phyloP scores from a whole-genome alignment of 2,329 filamentous ascomycete genomes.

The Ophiostoma tasmaniense region DNA sequence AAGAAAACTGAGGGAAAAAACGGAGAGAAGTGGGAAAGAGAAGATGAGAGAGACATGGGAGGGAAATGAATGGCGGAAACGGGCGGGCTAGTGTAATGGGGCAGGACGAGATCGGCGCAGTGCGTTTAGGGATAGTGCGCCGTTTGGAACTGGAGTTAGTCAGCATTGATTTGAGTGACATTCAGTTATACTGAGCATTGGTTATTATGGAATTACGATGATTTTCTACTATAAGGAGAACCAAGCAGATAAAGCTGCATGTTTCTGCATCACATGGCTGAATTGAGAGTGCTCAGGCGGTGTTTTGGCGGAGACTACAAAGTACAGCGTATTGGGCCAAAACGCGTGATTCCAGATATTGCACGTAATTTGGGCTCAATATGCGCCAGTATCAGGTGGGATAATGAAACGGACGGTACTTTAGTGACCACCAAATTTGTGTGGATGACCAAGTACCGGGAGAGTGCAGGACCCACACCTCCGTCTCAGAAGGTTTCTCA shows the following conservation, averaged over 20 bases:
- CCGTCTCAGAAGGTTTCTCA: neutral
- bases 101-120: neutral
- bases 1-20: neutral
- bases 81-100: neutral
- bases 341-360: neutral
- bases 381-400: neutral
- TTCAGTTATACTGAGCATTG: no score
- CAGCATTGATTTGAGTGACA: neutral
- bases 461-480: neutral
- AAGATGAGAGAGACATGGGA: neutral
- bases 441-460: neutral
- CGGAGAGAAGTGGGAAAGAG: constrained; percentile 4
- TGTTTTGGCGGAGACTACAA: no score
- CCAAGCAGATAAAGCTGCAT: no score
- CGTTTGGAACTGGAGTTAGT: neutral
- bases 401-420: neutral
- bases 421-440: neutral
- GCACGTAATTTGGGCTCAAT: neutral
- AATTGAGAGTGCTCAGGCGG: no score
- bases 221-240: no score
- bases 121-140: neutral
- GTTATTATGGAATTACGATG: no score
- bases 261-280: no score
- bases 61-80: neutral
- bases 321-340: neutral